Base-by-base conservation (phyloP, 495 filamentous ascomycete species). In the Penicillium canescens region DNA sequence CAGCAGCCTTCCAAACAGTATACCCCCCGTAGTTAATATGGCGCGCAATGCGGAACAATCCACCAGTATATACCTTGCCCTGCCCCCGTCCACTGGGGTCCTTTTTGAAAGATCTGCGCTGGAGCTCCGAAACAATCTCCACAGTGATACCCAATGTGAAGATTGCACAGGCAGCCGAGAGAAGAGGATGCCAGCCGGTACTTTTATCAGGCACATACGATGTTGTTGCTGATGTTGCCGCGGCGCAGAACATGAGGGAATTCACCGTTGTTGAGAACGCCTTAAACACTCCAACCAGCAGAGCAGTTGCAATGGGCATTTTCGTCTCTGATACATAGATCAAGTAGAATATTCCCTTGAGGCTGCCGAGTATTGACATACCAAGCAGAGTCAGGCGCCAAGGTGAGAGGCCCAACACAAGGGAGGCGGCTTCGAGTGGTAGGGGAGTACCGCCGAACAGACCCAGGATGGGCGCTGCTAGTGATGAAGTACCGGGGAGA, bases 31-130 rank as follows among this genome's bases (percentile, higher is more conserved):
- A 41, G 38, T 41, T 41, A 16, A 41, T 41, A 41, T 41, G 38
- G 38, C 38, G 38, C 38, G 38, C 38, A 41, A 41, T 18, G 38
- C 38, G 38, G 38, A 41, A 41, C 1, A 41, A 16, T 41, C 38
- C 38, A 20, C 38, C 38, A 8, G 38, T 41, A 16, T 41, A 41
- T 18, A 41, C 38, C 38, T 41, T 41, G 38, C 38, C 38, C 14
- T 41, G 13, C n/a, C 38, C 38, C 6, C 38, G 38, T 18, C 38
- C 38, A 41, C 38, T 41, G 38, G 38, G 38, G 10, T 41, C 38
- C 16, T 41, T 41, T 16, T 41, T 41, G 38, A 41, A 41, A 41
- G 38, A 41, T 41, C 38, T 41, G 38, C 38, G 38, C 38, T 41
- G 38, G 16, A 41, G 38, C 14, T 41, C 38, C 13, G 38, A 41